phyloP scores from a whole-genome alignment of 352 stramenopile species.

The Globisporangium alternatum region DNA sequence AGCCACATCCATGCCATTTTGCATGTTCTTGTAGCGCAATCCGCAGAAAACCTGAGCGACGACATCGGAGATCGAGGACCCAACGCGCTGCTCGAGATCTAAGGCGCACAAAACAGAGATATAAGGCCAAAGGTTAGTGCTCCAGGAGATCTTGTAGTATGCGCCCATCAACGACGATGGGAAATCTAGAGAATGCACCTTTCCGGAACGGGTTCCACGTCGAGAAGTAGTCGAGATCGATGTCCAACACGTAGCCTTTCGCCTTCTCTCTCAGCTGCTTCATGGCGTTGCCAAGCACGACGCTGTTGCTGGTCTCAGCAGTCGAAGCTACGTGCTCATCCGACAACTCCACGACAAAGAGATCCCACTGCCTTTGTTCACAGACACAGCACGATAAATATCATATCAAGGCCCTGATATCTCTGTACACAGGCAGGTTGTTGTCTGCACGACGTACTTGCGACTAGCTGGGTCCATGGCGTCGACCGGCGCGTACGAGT shows the following conservation, averaged over 20 bases:
- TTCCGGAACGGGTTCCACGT: conserved; percentile 83
- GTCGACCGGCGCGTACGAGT: conserved; percentile 39
- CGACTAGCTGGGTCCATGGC: conserved; percentile 31
- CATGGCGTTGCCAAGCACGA: conserved; percentile 19
- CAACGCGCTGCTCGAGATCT: conserved; percentile 45
- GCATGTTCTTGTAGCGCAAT: conserved; percentile 32
- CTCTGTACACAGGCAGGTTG: too few relatives aligned
- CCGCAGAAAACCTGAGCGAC: conserved; percentile 42
- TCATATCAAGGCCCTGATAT: neutral
- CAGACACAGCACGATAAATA: neutral
- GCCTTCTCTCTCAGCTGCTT: conserved; percentile 19
- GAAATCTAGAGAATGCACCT: conserved; percentile 25
- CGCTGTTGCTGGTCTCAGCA: too few relatives aligned
- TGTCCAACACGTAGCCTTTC: conserved; percentile 70
- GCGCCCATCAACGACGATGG: too few relatives aligned
- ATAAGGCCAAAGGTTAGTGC: too few relatives aligned
- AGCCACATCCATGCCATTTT: conserved; percentile 22
- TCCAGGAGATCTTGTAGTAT: too few relatives aligned
- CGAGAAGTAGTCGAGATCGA: conserved; percentile 90
- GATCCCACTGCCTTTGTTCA: conserved; percentile 30
- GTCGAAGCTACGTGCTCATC: neutral
- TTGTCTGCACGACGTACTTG: too few relatives aligned
- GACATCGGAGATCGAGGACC: conserved; percentile 14
- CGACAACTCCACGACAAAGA: conserved; percentile 33
- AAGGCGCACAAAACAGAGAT: neutral